Evolutionary conservation across 495 filamentous ascomycete species (phyloP), one percentile per base, ranked within the genome.

Genomic region (Platismatia glauca): DNA sequence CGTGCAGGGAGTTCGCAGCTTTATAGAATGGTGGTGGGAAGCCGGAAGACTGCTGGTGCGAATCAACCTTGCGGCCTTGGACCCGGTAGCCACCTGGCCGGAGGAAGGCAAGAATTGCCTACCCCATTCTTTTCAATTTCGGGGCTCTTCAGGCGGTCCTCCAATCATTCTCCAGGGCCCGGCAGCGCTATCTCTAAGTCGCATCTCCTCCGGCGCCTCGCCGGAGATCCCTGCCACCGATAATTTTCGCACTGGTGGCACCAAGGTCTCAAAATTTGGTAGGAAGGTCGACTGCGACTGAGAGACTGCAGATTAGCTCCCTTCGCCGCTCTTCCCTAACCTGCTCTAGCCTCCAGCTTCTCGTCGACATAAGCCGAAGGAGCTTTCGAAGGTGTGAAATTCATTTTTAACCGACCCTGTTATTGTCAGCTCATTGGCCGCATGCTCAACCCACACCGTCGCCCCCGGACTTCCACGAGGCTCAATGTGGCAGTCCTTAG

Each of bases 181-280:
- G 35, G 29, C 39, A 18, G 34, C 61, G 61, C 61, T 63, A 63
- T 55, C 56, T 43, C 22, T 16, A 64, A 52, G 44, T 52, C 44
- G 62, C 34, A 58, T 41, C n/a, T 59, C 24, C 44, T 57, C 56
- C 62, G 57, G 46, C 64, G 60, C 60, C 38, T 63, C 55, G 27
- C 27, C 27, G 55, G 35, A 31, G 29, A 37, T 9, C 55, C 61
- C n/a, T 24, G 59, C 46, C n/a, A 55, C 35, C 35, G 24, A 55
- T 43, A n/a, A n/a, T n/a, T n/a, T n/a, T n/a, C n/a, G n/a, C n/a
- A n/a, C n/a, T n/a, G n/a, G n/a, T n/a, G n/a, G n/a, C n/a, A n/a
- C n/a, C n/a, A n/a, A n/a, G n/a, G n/a, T n/a, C n/a, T n/a, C n/a
- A n/a, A n/a, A n/a, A n/a, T n/a, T n/a, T n/a, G n/a, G n/a, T n/a